A percentile compares a stretch with the other conserved stretches of the same genome.
Evolutionary conservation across 2,329 filamentous ascomycete genomes (phyloP).

Genomic region (Chaetoscypha palmicola): DNA sequence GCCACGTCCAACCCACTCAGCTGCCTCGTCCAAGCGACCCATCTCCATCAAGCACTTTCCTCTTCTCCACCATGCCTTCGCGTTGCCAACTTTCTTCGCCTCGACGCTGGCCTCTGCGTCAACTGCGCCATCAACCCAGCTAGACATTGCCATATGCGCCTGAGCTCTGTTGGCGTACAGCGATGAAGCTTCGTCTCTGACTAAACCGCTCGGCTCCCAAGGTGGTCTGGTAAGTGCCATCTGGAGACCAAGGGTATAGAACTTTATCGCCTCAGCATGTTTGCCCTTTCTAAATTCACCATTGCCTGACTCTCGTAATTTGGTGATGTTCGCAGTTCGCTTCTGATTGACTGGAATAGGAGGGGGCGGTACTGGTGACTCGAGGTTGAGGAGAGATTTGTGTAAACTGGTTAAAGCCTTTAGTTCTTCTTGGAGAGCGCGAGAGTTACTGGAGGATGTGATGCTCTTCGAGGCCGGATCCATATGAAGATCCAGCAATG

Average conservation of each 20-base stretch:
- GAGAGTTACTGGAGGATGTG: constrained; percentile 40
- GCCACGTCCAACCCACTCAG: constrained; percentile 67
- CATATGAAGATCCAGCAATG: constrained; percentile 71
- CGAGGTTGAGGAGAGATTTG: constrained; percentile 61
- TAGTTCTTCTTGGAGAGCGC: constrained; percentile 57
- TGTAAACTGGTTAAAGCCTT: constrained; percentile 71
- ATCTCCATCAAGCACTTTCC: constrained; percentile 86
- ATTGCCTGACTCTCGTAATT: constrained; percentile 86
- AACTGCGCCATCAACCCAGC: constrained; percentile 78
- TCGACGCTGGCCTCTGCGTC: constrained; percentile 88
- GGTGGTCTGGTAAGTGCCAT: constrained; percentile 77
- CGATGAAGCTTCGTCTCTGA: constrained; percentile 74
- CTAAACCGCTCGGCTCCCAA: constrained; percentile 82
- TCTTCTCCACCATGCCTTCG: constrained; percentile 90
- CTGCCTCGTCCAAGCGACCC: constrained; percentile 76
- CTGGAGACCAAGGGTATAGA: constrained; percentile 80
- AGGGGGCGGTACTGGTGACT: constrained; percentile 65
- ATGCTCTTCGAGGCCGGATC: constrained; percentile 78
- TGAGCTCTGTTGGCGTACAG: constrained; percentile 85
- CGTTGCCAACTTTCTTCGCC: constrained; percentile 77
- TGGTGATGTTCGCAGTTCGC: constrained; percentile 77
- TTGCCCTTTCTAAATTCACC: constrained; percentile 70
- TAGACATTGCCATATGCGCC: constrained; percentile 74
- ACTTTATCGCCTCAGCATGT: constrained; percentile 66
- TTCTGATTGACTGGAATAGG: constrained; percentile 91